Base-by-base conservation (phyloP, 805 yeast species). In the Wickerhamiella sergipiensis region DNA sequence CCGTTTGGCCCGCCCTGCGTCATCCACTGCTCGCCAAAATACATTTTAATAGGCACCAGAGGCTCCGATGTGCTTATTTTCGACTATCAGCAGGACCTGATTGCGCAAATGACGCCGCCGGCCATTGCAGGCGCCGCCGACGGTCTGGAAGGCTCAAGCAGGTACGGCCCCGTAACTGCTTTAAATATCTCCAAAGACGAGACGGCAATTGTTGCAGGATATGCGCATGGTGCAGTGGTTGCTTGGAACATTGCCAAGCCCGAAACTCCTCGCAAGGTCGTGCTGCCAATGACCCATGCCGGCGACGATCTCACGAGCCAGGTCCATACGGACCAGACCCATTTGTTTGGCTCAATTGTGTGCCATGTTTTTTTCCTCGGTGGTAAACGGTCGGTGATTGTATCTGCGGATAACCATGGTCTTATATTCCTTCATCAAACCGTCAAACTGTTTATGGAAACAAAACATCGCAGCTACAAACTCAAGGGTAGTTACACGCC, bases 181-280 rank as follows among this genome's bases (percentile, higher is more conserved):
- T 59, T 88, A 22, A 71, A 78, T 0, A 65, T 83, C 13, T 81
- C 92, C 0, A 67, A 76, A 6, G 95, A 89, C 61, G 82, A 85
- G 1, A 71, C 83, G 0, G 76, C 74, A 58, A 55, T 87, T 2
- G 86, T 83, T 0, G 82, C 80, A 0, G 95, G 95, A 1, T 79
- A 75, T 56, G 68, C 71, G 5, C 66, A 72, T 21, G 97, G 97
- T 0, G 71, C 70, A 50, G 72, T 89, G 2, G 67, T 73, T 26
- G 57, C 85, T 1, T 54, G 43, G 17, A 49, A 2, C 7, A 45
- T 12, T 48, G 51, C 15, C 24, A 15, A 21, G 29, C 64, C 62
- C 22, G 50, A 48, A 43, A 58, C 51, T 9, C 71, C 70, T 7
- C 52, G 55, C n/a, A 47, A 68, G 39, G 58, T 58, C 40, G 61